Evolutionary conservation across 2,329 filamentous ascomycete genomes (phyloP), one percentile per base, ranked within the genome.

Genomic region (Microdochium trichocladiopsis): DNA sequence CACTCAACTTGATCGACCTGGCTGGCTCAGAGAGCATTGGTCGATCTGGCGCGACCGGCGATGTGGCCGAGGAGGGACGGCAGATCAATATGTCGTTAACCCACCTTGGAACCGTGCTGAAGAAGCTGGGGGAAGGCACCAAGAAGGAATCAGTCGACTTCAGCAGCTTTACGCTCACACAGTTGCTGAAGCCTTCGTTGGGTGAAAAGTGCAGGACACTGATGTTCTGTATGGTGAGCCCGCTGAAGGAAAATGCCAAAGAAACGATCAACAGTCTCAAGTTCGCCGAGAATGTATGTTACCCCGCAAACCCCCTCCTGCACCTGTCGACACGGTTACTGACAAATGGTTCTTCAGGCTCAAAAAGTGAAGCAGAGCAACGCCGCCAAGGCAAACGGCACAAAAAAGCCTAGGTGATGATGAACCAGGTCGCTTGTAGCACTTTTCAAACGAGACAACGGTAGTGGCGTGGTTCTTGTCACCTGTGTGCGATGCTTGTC

Each of bases 141-240:
- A 83, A 86, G 58, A 83, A 80, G 23, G 81, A 80, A 5, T 93
- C 96, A 63, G 83, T 99, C 47, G 94, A 94, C 1, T 99, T 97
- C 72, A 79, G 94, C 51, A 97, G 97, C 72, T 96, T 90, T 60
- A 97, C 96, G 80, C 79, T 99, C 58, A 99, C 94, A 9, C 95
- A 96, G 65, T 79, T 99, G 48, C 79, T 99, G 36, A 90, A 97
- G 80, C 95, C 94, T 65, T 96, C 90, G 2, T 76, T 99, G 8
- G 93, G 94, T 3, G 94, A 94, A 16, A 96, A 96, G 69, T 94
- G 88, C 60, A 95, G 96, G 73, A 99, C 94, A 1, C 85, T 99
- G 62, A 99, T 99, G 94, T 96, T 99, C 68, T 90, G 97, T 67
- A 97, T 97, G 92, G 88, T 96, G 52, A 94, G 88, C 60, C 94